Evolutionary conservation across 2,329 filamentous ascomycete genomes (phyloP), one percentile per base, ranked within the genome.

Genomic region (Penicillium digitatum): DNA sequence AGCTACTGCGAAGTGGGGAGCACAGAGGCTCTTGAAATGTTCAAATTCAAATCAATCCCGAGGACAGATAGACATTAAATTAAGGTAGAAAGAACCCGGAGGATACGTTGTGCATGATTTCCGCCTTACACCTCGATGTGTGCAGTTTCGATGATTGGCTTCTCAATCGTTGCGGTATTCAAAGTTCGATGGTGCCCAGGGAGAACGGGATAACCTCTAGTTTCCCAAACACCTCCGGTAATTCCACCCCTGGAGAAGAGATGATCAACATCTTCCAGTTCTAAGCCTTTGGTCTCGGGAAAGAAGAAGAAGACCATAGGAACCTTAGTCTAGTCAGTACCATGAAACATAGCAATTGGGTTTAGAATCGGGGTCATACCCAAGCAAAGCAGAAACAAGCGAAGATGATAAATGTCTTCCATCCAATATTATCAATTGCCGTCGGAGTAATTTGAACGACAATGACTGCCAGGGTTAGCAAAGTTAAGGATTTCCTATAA

Each of bases 241-340:
- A 74, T 55, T 5, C 72, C 70, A 3, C 69, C 71, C n/a, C 65
- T 66, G 12, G 68, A 65, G 42, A 76, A 76, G n/a, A 76, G 66
- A 48, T 71, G 66, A 45, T 80, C 83, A 7, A 88, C 83, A 64
- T 87, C 85, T 62, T 88, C 85, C 0, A 88, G 76, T 0, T 82
- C 82, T 2, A 86, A 69, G 0, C 83, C 77, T 66, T 86, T 87
- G 0, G 85, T 87, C 69, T 87, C 84, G 0, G 84, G 84, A 3
- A 86, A 85, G 62, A 84, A 79, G 66, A 84, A 83, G 74, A 80
- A 87, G 40, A 87, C 80, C 43, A 85, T 83, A 0, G 76, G 76
- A 16, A 79, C 70, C 55, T 67, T 64, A 10, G 54, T 43, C 18
- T 50, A 47, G 55, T 66, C 10, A 67, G 59, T 20, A 58, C 47